A percentile compares a stretch with the other conserved stretches of the same genome.
These are phyloP conservation scores for Calonectria pseudoturangicola DNA, from an alignment of 2,329 filamentous ascomycete species.

Conservation along the genomic window DNA sequence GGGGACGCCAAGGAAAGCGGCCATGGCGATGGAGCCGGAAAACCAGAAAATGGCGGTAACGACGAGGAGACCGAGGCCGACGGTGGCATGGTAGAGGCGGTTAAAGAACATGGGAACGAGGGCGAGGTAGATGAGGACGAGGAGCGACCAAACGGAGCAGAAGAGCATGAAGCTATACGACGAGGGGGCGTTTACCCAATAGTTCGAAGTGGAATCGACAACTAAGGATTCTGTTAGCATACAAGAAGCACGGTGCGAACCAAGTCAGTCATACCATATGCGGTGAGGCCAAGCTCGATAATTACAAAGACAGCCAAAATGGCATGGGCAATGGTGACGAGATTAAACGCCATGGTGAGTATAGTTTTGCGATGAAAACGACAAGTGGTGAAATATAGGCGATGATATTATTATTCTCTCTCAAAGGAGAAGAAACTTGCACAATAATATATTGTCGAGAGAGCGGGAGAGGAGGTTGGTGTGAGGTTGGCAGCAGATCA, in stretches of 20 bases:
- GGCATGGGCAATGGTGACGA: slow-evolving; percentile 78
- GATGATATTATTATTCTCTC: not conserved
- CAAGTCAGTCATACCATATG: slow-evolving; percentile 75
- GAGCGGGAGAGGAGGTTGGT: slow-evolving; percentile 11
- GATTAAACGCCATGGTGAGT: slow-evolving; percentile 70
- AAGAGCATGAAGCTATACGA: slow-evolving; percentile 88
- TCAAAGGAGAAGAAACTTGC: not conserved
- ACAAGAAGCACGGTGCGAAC: not conserved
- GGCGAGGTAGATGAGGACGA: slow-evolving; percentile 82
- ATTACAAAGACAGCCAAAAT: slow-evolving; percentile 81
- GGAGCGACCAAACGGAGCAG: slow-evolving; percentile 83
- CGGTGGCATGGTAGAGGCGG: slow-evolving; percentile 77
- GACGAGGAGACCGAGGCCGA: slow-evolving; percentile 79
- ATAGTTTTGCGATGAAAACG: not conserved
- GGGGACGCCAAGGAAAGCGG: slow-evolving; percentile 76
- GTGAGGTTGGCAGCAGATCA: slow-evolving; percentile 19
- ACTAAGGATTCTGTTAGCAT: slow-evolving; percentile 42
- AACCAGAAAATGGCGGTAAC: slow-evolving; percentile 94
- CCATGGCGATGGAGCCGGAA: slow-evolving; percentile 86
- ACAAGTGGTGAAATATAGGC: not conserved
- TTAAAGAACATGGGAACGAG: slow-evolving; percentile 79
- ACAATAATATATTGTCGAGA: too few species aligned
- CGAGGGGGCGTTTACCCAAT: slow-evolving; percentile 65
- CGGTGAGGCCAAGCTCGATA: slow-evolving; percentile 84
- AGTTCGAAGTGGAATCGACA: slow-evolving; percentile 60